These are phyloP conservation scores for Epichloe amarillans DNA, from an alignment of 2,329 filamentous ascomycete species.

Conservation along the genomic window DNA sequence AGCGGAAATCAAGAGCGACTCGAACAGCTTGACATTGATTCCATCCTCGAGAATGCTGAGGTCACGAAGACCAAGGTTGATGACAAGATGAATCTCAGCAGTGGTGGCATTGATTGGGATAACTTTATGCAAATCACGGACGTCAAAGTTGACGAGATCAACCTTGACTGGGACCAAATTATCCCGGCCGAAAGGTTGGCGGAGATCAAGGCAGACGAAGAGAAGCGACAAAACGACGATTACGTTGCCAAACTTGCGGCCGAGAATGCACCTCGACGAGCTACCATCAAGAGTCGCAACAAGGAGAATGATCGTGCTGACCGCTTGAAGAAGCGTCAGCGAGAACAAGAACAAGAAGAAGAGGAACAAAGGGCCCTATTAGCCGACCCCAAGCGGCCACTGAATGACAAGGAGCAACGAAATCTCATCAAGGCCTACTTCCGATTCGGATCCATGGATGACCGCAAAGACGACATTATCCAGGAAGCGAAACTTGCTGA, in stretches of 20 bases:
- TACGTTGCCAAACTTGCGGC: slow-evolving; percentile 74
- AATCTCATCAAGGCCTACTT: slow-evolving; percentile 85
- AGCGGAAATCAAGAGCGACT: slow-evolving; percentile 92
- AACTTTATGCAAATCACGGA: slow-evolving; percentile 98
- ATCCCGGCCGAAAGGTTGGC: slow-evolving; percentile 90
- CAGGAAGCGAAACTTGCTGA: slow-evolving; percentile 73
- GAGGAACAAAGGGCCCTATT: slow-evolving; percentile 63
- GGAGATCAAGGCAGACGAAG: slow-evolving; percentile 78
- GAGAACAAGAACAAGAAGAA: slow-evolving; percentile 52
- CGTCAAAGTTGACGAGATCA: slow-evolving; percentile 74
- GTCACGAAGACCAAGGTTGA: slow-evolving; percentile 93
- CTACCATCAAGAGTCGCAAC: slow-evolving; percentile 43
- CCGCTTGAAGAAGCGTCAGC: slow-evolving; percentile 52
- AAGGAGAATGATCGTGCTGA: slow-evolving; percentile 50
- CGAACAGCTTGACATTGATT: slow-evolving; percentile 94
- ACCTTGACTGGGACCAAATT: slow-evolving; percentile 93
- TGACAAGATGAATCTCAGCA: slow-evolving; percentile 80
- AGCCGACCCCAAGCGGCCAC: slow-evolving; percentile 73
- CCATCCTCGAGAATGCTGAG: slow-evolving; percentile 91
- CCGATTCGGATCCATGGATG: slow-evolving; percentile 79
- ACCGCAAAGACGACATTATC: slow-evolving; percentile 76
- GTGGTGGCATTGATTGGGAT: slow-evolving; percentile 72
- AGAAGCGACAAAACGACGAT: slow-evolving; percentile 67
- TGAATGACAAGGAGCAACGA: slow-evolving; percentile 85
- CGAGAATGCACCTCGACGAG: slow-evolving; percentile 72